These are phyloP conservation scores for Oenanthe sinensis DNA, from an alignment of 129 eudicot genomes.

Conservation along the genomic window DNA sequence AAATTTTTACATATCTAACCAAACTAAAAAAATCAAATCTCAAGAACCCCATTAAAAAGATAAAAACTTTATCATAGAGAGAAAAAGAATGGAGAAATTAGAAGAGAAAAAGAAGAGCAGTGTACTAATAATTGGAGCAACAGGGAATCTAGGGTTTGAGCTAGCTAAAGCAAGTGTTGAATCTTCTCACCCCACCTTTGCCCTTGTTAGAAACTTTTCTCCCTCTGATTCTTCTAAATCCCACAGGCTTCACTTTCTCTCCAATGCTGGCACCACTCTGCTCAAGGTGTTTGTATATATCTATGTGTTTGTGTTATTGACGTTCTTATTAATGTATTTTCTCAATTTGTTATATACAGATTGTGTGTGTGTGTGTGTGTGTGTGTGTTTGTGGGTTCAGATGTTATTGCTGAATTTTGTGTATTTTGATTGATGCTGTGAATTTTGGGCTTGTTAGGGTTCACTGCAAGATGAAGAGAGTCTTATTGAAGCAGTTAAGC, in stretches of 20 bases:
- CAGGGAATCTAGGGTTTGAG: conserved; percentile 76
- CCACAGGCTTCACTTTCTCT: conserved; percentile 44
- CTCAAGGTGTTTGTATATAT: conserved; percentile 31
- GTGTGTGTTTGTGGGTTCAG: too few species aligned
- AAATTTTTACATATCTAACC: too few species aligned
- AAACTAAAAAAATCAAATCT: too few species aligned
- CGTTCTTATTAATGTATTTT: too few species aligned
- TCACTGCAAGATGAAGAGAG: conserved; percentile 71
- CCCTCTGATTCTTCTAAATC: conserved; percentile 44
- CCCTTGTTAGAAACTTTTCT: conserved; percentile 51
- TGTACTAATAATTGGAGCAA: conserved; percentile 63
- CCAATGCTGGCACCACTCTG: conserved; percentile 49
- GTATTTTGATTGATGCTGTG: not conserved
- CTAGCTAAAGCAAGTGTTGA: conserved; percentile 62
- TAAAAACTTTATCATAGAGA: not conserved
- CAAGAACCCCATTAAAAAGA: not conserved
- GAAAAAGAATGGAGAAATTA: not conserved
- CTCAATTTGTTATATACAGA: too few species aligned
- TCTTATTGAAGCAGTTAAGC: conserved; percentile 52
- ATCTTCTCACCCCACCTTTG: conserved; percentile 66
- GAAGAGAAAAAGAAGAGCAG: conserved; percentile 21
- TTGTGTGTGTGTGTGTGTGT: too few species aligned
- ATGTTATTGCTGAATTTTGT: not conserved
- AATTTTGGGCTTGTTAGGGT: conserved; percentile 41
- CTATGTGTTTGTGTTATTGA: not conserved